Base-by-base conservation (phyloP, 371 early-diverging fungal species). In the Rhizomucor pusillus region DNA sequence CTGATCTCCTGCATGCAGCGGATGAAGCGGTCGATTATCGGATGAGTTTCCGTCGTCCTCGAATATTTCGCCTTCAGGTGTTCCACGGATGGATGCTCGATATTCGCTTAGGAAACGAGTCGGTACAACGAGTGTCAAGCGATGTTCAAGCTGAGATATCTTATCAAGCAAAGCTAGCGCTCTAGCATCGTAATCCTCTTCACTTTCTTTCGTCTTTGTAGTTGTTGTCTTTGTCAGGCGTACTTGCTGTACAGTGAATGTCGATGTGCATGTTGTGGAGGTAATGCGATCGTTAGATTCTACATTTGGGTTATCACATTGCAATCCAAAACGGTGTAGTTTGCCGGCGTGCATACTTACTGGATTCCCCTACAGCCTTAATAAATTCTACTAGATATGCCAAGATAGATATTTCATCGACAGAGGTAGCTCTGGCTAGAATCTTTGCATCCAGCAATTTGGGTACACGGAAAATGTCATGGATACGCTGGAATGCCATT, bases 1-100 rank as follows among this genome's bases (percentile, higher is more conserved):
- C 43, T 76, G 73, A 22, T 68, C 62, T 12, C 66, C 72, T 13
- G 72, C 69, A 45, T 69, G 67, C 5, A 75, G 49, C 6, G 76
- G 76, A 54, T 76, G 76, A 7, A 76, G 37, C 12, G 63, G 37
- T 2, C 59, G 54, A 1, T 64, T 29, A 5, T 52, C 54, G 20
- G 13, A 44, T 2, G 43, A 18, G 34, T 25, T 45, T 14, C 52
- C 29, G 29, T 52, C 47, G 19, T 40, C 49, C 24, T 50, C 57
- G 10, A 34, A 45, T 1, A 41, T 39, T 34, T 56, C 46, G n/a
- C 25, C 19, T 12, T 62, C 62, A 3, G 56, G 52, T 29, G 56
- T 52, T 14, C 43, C 51, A 14, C 49, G 29, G 43, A 46, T 14
- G 22, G 50, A 43, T 11, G 49, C 24, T 49, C 29, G 44, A 50